Evolutionary conservation across 305 asterid species (phyloP), one percentile per base, ranked within the genome.

Genomic region (Ilex paraguariensis): DNA sequence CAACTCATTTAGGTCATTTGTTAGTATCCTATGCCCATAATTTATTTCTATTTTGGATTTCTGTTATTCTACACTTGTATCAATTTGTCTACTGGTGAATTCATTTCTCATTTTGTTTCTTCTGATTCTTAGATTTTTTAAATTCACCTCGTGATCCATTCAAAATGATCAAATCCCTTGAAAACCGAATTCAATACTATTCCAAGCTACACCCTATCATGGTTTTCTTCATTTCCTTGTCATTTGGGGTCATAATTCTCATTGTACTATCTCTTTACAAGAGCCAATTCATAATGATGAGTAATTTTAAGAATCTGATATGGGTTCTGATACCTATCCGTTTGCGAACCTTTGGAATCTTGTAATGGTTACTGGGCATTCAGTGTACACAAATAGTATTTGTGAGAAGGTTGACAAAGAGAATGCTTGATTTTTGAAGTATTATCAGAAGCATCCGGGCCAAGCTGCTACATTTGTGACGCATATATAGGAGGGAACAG

Each of bases 341-440:
- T 87, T 87, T 70, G 60, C 79, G 56, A 79, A 64, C 66, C 77
- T 74, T 21, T 75, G 64, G 80, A 93, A 90, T 78, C 95, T 90
- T 64, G 96, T 93, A 56, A 90, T 93, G 96, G 96, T 93, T n/a
- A 97, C 96, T n/a, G 98, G 97, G 30, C 98, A 93, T 82, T 90
- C 98, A 10, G 84, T 93, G 70, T 93, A 93, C 61, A 85, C 84
- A 8, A 90, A 97, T 73, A 87, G 87, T 76, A 87, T 82, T 53
- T 93, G 97, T 73, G 89, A 87, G 76, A 87, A 82, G 75, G 95
- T 79, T 63, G 97, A 92, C 60, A 83, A 78, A 73, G 98, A 92
- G 79, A 85, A 84, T 75, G 78, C 97, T 67, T 92, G 98, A 97
- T 90, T 67, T 77, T 62, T 92, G 79, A 97, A 90, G 64, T 62